Percentiles rank a stretch among this genome's conserved stretches.
Conservation (phyloP, 2,329 filamentous ascomycete species). For the Fusarium camptoceras region DNA sequence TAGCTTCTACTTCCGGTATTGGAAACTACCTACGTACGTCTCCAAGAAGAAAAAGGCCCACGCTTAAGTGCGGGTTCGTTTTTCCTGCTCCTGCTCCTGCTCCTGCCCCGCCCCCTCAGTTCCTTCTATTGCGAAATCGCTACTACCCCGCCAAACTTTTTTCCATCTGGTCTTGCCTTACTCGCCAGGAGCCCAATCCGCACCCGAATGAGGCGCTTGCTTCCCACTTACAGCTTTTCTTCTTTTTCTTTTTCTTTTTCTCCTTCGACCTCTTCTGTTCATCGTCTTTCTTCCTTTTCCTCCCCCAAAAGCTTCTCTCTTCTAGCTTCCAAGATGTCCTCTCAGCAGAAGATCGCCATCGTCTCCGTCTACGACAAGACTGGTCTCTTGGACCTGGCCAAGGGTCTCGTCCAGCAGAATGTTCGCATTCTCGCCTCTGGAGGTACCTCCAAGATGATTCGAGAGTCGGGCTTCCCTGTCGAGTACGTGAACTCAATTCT, state of each 20-base stretch:
- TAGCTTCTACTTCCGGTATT: not conserved
- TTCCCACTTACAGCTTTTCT: conserved; percentile 32
- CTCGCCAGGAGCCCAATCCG: conserved; percentile 34
- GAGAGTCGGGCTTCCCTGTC: conserved; percentile 94
- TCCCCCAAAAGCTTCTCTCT: conserved; percentile 18
- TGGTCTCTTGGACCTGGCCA: conserved; percentile 89
- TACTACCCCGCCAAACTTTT: conserved; percentile 49
- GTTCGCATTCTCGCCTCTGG: conserved; percentile 94
- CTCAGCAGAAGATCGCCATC: conserved; percentile 77
- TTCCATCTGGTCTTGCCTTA: conserved; percentile 34
- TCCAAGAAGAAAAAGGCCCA: conserved; percentile 12
- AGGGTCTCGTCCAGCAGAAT: conserved; percentile 88
- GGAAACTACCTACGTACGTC: not conserved
- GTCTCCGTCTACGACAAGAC: conserved; percentile 99
- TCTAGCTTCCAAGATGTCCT: conserved; percentile 51
- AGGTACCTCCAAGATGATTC: conserved; percentile 94
- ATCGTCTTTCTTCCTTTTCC: not conserved
- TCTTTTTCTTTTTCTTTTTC: conserved; percentile 1
- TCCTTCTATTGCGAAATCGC: conserved; percentile 32
- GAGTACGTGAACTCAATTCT: conserved; percentile 72
- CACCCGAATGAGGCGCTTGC: conserved; percentile 30
- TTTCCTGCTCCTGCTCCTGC: conserved; percentile 20
- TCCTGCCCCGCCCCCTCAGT: conserved; percentile 39
- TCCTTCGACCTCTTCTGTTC: conserved; percentile 11
- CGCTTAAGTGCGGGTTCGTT: conserved; percentile 13